Evolutionary conservation across 108 stramenopile genomes (phyloP).

Genomic region (Pseudonitzschia multiseries): DNA sequence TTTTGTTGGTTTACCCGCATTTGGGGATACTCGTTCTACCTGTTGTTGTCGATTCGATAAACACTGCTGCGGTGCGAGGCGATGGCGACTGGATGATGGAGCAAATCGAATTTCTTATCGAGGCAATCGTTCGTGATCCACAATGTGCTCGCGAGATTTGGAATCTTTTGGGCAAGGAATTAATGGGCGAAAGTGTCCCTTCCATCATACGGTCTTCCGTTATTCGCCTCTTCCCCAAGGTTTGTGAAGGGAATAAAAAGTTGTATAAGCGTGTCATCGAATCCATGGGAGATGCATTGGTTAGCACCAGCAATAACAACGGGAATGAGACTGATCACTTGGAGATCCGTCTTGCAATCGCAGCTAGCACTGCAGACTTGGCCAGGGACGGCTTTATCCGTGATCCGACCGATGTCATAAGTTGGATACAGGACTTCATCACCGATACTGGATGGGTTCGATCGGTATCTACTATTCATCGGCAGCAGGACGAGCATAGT

Average conservation of each 20-base stretch:
- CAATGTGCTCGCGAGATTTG: slow-evolving; percentile 71
- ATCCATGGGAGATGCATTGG: slow-evolving; percentile 48
- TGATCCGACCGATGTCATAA: slow-evolving; percentile 64
- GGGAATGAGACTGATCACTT: slow-evolving; percentile 9
- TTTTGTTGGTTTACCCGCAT: slow-evolving; percentile 44
- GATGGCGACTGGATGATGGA: slow-evolving; percentile 19
- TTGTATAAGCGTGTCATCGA: slow-evolving; percentile 66
- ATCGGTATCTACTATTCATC: slow-evolving; percentile 44
- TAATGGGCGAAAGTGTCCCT: slow-evolving; percentile 40
- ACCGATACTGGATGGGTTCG: slow-evolving; percentile 51
- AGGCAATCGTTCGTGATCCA: slow-evolving; percentile 51
- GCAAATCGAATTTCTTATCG: slow-evolving; percentile 43
- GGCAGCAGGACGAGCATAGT: slow-evolving; percentile 4
- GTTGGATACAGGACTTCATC: slow-evolving; percentile 65
- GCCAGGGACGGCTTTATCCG: slow-evolving; percentile 64
- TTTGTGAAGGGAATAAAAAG: slow-evolving; percentile 63
- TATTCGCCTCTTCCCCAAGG: slow-evolving; percentile 56
- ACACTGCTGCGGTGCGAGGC: slow-evolving; percentile 27
- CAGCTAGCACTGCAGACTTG: slow-evolving; percentile 64
- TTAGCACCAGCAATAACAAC: neutral
- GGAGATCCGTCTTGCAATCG: slow-evolving; percentile 61
- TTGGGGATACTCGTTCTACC: slow-evolving; percentile 45
- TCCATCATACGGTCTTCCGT: slow-evolving; percentile 43
- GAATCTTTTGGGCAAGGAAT: slow-evolving; percentile 48
- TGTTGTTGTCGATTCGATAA: slow-evolving; percentile 36